These are phyloP conservation scores for Glaciozyma antarctica DNA, from an alignment of 768 basidiomycete species.

Conservation along the genomic window DNA sequence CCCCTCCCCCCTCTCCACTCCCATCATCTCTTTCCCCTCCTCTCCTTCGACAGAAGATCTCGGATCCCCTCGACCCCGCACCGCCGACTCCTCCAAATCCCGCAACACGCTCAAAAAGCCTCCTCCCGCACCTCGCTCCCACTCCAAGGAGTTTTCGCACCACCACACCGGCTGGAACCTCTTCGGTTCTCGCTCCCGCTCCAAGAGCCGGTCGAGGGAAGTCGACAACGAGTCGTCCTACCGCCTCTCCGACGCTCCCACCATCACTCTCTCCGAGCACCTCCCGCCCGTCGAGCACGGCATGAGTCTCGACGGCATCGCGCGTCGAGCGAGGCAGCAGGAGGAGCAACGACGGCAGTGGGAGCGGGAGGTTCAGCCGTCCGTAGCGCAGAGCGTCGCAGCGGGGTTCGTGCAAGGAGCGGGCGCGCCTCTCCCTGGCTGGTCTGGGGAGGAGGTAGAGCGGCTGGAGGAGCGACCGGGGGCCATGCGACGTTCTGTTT, in stretches of 20 bases:
- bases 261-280: neutral
- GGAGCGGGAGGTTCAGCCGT: neutral
- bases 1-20: neutral
- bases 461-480: neutral
- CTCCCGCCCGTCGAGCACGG: constrained; percentile 3
- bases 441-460: constrained; percentile 3
- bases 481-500: neutral
- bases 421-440: neutral
- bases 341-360: neutral
- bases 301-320: neutral
- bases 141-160: too few species aligned
- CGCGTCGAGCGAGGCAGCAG: neutral
- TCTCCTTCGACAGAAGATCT: neutral
- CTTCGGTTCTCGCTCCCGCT: neutral
- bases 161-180: too few species aligned
- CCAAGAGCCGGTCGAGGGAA: neutral
- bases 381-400: neutral
- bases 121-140: neutral
- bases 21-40: neutral
- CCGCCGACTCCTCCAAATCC: neutral
- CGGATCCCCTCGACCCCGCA: neutral
- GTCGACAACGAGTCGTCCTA: neutral
- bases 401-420: constrained; percentile 5
- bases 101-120: constrained; percentile 23
- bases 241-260: neutral